Evolutionary conservation across 2,329 filamentous ascomycete species (phyloP), one percentile per base, ranked within the genome.

Genomic region (Microascus cirrosus): DNA sequence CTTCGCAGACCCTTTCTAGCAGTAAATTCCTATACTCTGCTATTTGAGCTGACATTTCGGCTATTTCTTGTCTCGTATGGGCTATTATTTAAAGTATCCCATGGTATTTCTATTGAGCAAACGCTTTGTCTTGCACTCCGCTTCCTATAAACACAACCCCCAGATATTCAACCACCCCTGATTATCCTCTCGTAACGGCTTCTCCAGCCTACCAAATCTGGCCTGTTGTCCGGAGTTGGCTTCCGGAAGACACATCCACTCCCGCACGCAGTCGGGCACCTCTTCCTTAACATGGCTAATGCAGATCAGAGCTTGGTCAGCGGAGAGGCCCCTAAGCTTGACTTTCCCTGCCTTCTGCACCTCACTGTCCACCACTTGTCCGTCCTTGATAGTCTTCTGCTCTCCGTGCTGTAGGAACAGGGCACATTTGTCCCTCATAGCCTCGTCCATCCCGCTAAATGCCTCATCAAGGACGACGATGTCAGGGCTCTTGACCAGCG

Each of bases 271-370:
- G 55, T 86, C 85, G 0, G 94, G 94, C 11, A 97, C 88, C 70
- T 99, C 94, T 65, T 96, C 91, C 61, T 85, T 85, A 60, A 93
- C 79, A 72, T 99, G 94, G 61, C 90, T 94, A 60, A 97, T 93
- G 62, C 92, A 90, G n/a, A 97, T 80, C 57, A 99, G 73, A 0
- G 91, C 91, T 71, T 97, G 93, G 24, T 82, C 70, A 0, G 83
- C 75, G 1, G 78, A 77, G 58, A 96, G 71, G 0, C 90, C 90
- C 1, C 66, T 67, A 4, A 93, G 72, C 24, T 71, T 75, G 1
- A 83, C 75, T 1, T 68, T 66, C 0, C 74, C 79, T 0, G 70
- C 63, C 58, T 71, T 73, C 8, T 73, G 69, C 1, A 70, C 68
- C 1, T 78, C 71, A 59, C 77, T 83, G 13, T 80, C 73, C 0